Base-by-base conservation (phyloP, 2,329 filamentous ascomycete species). In the Colletotrichum liaoningense region DNA sequence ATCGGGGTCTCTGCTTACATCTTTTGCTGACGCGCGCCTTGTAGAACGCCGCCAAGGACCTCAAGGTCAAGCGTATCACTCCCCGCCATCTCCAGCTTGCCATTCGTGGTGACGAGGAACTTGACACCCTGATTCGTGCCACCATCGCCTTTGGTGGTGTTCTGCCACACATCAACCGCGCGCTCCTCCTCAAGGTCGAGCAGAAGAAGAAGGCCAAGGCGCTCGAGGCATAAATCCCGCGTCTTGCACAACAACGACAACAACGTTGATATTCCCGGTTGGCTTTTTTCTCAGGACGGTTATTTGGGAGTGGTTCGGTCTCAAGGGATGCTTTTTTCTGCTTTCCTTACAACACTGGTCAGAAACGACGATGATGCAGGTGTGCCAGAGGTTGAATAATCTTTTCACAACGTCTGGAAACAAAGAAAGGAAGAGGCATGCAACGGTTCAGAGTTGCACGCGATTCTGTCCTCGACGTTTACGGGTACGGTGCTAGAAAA, bases 31-130 rank as follows among this genome's bases (percentile, higher is more conserved):
- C 69, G 56, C 78, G 63, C 78, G 67, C 69, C 59, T 30, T 5
- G 19, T 28, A 93, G 91, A 99, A 99, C 84, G 97, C 97, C 67
- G 97, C 97, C 85, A 98, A 98, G 90, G 97, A 99, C 85, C 93
- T 98, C 82, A 99, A 98, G 87, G 97, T 98, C 87, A 99, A 98
- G 92, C 97, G 97, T 86, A 99, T 99, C 86, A 98, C 96, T 14
- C 97, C 97, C 69, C 95, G 97, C 84, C 97, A 99, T 85, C 88
- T 99, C 77, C 97, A 99, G 86, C 94, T 99, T 76, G 97, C 97
- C 80, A 99, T 99, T 82, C 95, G 97, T 81, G 97, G 97, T 81
- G 97, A 99, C 84, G 97, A 99, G 87, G 97, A 99, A 86, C 90
- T 99, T 79, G 97, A 99, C 84, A 98, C 95, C 28, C 89, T 99